These are phyloP conservation scores for Coprinopsis cinerea DNA, from an alignment of 768 basidiomycete genomes.

Conservation along the genomic window DNA sequence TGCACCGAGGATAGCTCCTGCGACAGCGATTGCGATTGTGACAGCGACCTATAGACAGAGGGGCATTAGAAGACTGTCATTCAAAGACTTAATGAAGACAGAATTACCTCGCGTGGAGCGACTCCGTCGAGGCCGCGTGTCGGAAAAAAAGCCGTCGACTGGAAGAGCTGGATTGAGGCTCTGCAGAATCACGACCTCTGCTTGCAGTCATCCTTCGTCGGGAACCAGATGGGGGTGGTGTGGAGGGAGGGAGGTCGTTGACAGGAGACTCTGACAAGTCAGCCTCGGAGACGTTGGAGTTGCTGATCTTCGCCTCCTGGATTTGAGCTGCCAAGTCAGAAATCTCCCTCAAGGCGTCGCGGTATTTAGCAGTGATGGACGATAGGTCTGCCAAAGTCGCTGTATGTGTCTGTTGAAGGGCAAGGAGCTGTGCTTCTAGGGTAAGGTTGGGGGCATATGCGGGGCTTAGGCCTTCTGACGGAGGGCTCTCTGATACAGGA, in stretches of 20 bases:
- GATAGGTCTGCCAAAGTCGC: conserved; percentile 78
- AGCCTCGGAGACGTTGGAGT: conserved; percentile 32
- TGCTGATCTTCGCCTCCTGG: conserved; percentile 74
- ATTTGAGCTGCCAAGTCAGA: conserved; percentile 91
- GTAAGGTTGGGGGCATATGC: conserved; percentile 23
- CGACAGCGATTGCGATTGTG: conserved; percentile 92
- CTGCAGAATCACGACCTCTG: conserved; percentile 44
- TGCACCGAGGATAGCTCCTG: conserved; percentile 92
- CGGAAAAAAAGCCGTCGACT: conserved; percentile 79
- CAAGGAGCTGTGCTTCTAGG: conserved; percentile 57
- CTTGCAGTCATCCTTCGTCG: conserved; percentile 50
- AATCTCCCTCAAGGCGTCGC: conserved; percentile 85
- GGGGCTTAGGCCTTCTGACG: conserved; percentile 11
- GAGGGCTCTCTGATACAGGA: conserved; percentile 18
- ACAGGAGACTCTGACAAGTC: conserved; percentile 31
- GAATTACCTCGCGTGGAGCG: conserved; percentile 76
- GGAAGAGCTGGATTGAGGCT: conserved; percentile 42
- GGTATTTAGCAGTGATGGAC: conserved; percentile 74
- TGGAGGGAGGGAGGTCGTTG: conserved; percentile 37
- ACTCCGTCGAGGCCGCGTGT: conserved; percentile 82
- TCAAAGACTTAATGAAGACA: conserved; percentile 7
- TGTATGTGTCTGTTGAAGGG: conserved; percentile 77
- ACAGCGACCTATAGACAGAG: conserved; percentile 61
- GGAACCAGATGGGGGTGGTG: conserved; percentile 27
- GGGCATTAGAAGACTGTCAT: conserved; percentile 13